Percentiles rank a stretch among this genome's conserved stretches.
Evolutionary conservation across 2,329 filamentous ascomycete genomes (phyloP).

Genomic region (Arthrinium phaeospermum): DNA sequence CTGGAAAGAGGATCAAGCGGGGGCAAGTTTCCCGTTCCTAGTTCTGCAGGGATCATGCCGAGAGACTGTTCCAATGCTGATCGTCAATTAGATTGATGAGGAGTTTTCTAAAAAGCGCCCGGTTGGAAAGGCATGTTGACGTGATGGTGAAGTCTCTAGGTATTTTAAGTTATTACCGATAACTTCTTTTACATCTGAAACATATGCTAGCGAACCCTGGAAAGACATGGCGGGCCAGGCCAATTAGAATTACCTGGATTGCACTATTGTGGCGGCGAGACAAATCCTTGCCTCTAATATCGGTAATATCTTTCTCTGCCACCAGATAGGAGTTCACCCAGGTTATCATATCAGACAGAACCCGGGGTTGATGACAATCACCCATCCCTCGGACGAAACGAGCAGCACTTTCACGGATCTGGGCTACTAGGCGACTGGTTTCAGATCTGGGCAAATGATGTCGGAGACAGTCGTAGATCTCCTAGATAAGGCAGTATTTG

Average conservation of each 20-base stretch:
- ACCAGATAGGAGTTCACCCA: neutral
- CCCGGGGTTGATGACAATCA: neutral
- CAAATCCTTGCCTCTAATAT: slow-evolving; percentile 2
- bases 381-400: slow-evolving; percentile 6
- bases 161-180: neutral
- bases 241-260: neutral
- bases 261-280: neutral
- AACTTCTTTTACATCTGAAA: neutral
- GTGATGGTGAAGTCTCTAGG: neutral
- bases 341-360: neutral
- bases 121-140: neutral
- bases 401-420: slow-evolving; percentile 1
- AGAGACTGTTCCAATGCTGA: neutral
- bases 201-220: neutral
- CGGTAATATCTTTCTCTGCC: neutral
- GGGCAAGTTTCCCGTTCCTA: slow-evolving; percentile 3
- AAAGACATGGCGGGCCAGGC: neutral
- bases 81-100: neutral
- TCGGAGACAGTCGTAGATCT: neutral
- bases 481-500: neutral
- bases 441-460: neutral
- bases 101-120: neutral
- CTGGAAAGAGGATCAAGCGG: neutral
- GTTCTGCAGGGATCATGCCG: slow-evolving; percentile 7
- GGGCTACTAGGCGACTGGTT: slow-evolving; percentile 1